Evolutionary conservation across 83 land plant genomes (phyloP), one percentile per base, ranked within the genome.

Genomic region (Diphasiastrum complanatum): DNA sequence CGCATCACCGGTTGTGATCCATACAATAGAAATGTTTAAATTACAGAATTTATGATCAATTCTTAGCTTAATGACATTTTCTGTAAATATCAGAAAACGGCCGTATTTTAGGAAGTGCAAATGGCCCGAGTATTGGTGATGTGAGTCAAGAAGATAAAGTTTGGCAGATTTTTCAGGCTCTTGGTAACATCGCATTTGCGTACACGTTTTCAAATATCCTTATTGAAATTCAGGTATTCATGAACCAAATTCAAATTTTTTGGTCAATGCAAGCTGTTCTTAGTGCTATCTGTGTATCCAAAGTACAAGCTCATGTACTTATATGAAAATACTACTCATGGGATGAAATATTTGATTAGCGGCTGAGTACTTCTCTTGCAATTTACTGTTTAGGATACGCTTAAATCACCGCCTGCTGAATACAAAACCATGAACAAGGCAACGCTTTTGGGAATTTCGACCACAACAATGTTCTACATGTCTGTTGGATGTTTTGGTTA

Each of bases 391-490:
- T n/a, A 54, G 58, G 58, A 54, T 28, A 54, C 58, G n/a, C 25
- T 54, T 5, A 54, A 54, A 30, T 25, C 58, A 4, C 58, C 58
- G 29, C 58, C 58, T 25, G 33, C 58, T 5, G 58, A 54, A 25
- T 25, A 54, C 33, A 28, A 54, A n/a, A 54, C 58, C 4, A 54
- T 54, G 58, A 54, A 54, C n/a, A 54, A 54, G 58, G 58, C 58
- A 28, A 26, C 58, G 33, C 33, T 54, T 6, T 6, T 22, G 33
- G 58, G 58, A 54, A 33, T 54, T 4, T 4, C 29, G 10, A 54
- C 58, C 29, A 54, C 58, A 6, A 54, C 58, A 6, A 10, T n/a
- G 36, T 54, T 54, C n/a, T 54, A 54, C 33, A 54, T 54, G 58
- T 54, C 58, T 11, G 58, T 54, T 22, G 58, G 58, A 28, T 54